A percentile compares a stretch with the other conserved stretches of the same genome.
phyloP scores from a whole-genome alignment of 2,329 filamentous ascomycete species.

The Xylariaceae sp. region DNA sequence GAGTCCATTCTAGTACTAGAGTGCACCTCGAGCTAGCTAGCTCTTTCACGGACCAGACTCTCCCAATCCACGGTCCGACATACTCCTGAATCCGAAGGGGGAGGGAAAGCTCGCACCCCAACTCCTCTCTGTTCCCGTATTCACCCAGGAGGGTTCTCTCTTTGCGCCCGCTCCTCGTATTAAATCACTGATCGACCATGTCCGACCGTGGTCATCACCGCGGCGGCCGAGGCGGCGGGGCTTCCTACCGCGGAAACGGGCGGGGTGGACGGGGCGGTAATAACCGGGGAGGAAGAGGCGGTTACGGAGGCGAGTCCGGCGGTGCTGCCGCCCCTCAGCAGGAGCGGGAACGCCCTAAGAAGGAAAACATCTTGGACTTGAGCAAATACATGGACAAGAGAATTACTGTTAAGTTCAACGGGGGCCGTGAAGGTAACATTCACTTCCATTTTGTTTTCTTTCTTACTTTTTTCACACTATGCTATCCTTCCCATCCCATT shows the following conservation, averaged over 20 bases:
- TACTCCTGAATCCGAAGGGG: background rate
- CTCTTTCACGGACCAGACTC: background rate
- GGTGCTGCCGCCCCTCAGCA: conserved; percentile 40
- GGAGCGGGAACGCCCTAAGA: conserved; percentile 76
- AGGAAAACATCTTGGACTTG: conserved; percentile 96
- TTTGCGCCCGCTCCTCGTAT: conserved; percentile 8
- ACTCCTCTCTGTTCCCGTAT: background rate
- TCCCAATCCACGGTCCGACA: background rate
- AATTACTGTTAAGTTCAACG: conserved; percentile 94
- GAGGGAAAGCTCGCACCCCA: background rate
- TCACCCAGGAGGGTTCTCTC: background rate
- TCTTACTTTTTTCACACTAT: background rate
- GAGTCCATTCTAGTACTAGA: conserved; percentile 8
- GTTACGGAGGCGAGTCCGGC: conserved; percentile 40
- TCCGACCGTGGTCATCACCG: conserved; percentile 47
- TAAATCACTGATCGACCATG: conserved; percentile 35
- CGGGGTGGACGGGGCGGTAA: conserved; percentile 30
- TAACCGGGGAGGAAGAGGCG: conserved; percentile 36
- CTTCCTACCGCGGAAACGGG: conserved; percentile 36
- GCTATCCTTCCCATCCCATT: background rate
- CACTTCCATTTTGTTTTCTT: background rate
- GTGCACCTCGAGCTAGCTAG: background rate
- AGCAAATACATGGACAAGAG: conserved; percentile 96
- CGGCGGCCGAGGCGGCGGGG: conserved; percentile 42
- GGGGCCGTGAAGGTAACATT: conserved; percentile 74